Evolutionary conservation across 208 protist genomes (phyloP), one percentile per base, ranked within the genome.

Genomic region (Acanthamoeba royreba): DNA sequence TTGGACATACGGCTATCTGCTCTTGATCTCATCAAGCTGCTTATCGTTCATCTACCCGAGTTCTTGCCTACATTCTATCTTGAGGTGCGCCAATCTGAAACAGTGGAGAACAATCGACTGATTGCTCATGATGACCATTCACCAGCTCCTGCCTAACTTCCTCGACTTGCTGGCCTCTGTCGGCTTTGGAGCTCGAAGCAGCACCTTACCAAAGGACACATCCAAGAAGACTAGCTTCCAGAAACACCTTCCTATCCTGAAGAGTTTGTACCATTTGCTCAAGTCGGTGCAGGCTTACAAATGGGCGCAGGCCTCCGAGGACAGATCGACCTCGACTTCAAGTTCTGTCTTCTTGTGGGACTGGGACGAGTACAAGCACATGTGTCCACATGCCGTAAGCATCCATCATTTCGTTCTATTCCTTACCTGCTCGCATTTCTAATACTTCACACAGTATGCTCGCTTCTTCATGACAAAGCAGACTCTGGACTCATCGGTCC

Each of bases 141-240:
- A 45, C 38, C 66, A 79, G 66, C 11, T 87, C 45, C 40, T 90
- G 22, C 83, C 83, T 52, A 90, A 90, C 53, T 90, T 90, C 52
- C 46, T 90, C 11, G 46, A 61, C 13, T 42, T 90, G 1, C 53
- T 90, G 11, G 47, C 83, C 0, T 85, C 74, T 3, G 74, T 85
- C n/a, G 74, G 74, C 43, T 85, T 85, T n/a, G 74, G 74, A 7
- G 40, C 74, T 28, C 74, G 74, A 85, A 85, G 74, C 74, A 53
- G 74, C 43, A 85, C 74, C 3, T 45, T 85, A n/a, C 74, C 74
- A 22, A 52, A 42, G 74, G 74, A 85, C 25, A 85, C 74, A 40
- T 85, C 74, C 74, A 85, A 85, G 74, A 85, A 85, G 74, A 85
- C 74, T 9, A 45, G 74, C 22, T 85, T 85, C 25, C 45, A 47